These are phyloP conservation scores for Eimeria zaria DNA, from an alignment of 169 alveolate genomes.

Conservation along the genomic window DNA sequence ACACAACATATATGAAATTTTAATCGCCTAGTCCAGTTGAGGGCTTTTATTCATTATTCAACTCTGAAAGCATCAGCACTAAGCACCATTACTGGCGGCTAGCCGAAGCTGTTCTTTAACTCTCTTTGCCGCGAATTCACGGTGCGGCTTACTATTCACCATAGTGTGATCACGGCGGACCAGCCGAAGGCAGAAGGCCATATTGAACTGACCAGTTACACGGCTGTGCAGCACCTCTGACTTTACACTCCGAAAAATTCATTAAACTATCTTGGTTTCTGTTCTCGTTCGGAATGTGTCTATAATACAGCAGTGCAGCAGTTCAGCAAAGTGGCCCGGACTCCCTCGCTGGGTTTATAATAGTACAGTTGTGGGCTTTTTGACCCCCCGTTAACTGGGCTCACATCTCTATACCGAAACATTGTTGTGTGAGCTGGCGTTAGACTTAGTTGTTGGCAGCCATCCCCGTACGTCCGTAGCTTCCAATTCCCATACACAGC, in stretches of 20 bases:
- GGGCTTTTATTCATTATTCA: neutral
- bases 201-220: neutral
- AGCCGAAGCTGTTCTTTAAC: neutral
- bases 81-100: neutral
- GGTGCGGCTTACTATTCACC: neutral
- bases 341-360: neutral
- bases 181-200: neutral
- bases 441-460: neutral
- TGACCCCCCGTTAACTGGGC: neutral
- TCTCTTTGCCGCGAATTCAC: neutral
- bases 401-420: constrained; percentile 10
- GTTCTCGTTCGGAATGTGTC: neutral
- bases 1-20: neutral
- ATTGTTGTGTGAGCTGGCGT: neutral
- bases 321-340: neutral
- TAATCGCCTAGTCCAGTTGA: neutral
- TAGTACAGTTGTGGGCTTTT: neutral
- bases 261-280: neutral
- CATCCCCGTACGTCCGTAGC: neutral
- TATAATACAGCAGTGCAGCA: neutral
- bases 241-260: neutral
- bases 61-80: neutral
- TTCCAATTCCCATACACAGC: neutral
- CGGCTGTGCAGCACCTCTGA: neutral
- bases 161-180: neutral